These are phyloP conservation scores for Wolfiporia cocos DNA, from an alignment of 1,284 basidiomycete species.

Conservation along the genomic window DNA sequence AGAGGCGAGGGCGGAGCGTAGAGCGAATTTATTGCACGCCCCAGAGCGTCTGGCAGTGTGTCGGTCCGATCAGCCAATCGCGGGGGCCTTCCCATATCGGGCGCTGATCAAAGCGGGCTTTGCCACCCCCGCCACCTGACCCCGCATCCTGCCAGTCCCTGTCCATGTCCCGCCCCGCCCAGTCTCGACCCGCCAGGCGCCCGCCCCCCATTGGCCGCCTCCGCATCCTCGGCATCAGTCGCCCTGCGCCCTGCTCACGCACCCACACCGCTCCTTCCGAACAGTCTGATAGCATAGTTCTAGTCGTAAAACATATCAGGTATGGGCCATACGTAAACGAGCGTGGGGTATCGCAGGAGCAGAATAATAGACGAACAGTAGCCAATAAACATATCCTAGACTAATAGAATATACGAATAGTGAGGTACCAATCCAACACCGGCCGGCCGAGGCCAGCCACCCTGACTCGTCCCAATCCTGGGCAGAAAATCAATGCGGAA, in stretches of 20 bases:
- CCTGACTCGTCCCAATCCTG: too few species aligned
- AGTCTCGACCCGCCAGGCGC: background rate
- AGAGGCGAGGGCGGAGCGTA: constrained; percentile 2
- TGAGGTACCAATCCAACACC: too few species aligned
- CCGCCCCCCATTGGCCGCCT: background rate
- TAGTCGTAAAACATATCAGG: background rate
- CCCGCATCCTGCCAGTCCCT: background rate
- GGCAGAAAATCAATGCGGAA: too few species aligned
- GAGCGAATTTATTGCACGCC: constrained; percentile 13
- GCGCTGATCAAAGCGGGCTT: background rate
- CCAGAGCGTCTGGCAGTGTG: background rate
- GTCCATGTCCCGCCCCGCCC: background rate
- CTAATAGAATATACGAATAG: constrained; percentile 2
- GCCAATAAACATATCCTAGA: background rate
- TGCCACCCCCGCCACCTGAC: background rate
- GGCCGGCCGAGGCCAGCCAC: too few species aligned
- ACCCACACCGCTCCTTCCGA: too few species aligned
- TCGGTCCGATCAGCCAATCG: constrained; percentile 4
- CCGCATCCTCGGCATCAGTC: too few species aligned
- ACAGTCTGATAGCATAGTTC: too few species aligned
- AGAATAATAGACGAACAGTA: background rate
- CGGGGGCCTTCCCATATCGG: background rate
- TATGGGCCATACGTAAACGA: background rate
- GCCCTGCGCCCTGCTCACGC: too few species aligned
- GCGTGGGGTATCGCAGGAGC: background rate